These are phyloP conservation scores for Stemphylium beticola DNA, from an alignment of 2,329 filamentous ascomycete species.

Conservation along the genomic window DNA sequence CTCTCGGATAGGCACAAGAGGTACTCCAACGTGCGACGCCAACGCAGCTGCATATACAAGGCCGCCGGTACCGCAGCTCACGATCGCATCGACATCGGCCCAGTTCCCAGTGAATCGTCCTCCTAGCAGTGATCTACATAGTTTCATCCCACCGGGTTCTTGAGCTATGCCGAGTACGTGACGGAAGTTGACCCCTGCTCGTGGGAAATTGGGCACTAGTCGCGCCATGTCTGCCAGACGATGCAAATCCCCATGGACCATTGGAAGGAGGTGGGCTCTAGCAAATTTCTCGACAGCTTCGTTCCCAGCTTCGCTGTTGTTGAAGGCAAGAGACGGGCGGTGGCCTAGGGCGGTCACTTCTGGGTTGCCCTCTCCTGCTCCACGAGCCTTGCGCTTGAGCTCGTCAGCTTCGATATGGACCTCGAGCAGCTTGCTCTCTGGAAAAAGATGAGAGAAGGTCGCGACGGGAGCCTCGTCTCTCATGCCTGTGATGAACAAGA, in stretches of 20 bases:
- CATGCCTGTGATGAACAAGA: conserved; percentile 68
- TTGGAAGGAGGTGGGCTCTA: conserved; percentile 51
- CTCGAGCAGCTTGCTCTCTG: conserved; percentile 61
- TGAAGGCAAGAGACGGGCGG: conserved; percentile 55
- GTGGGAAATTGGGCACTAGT: conserved; percentile 58
- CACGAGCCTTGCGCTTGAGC: neutral
- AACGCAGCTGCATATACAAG: conserved; percentile 63
- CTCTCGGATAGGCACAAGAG: conserved; percentile 60
- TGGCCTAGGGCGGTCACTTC: conserved; percentile 13
- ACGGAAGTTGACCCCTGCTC: conserved; percentile 59
- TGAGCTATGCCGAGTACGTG: conserved; percentile 65
- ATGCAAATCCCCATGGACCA: conserved; percentile 56
- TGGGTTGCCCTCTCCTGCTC: conserved; percentile 20
- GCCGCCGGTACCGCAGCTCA: conserved; percentile 64
- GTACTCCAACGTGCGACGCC: conserved; percentile 50
- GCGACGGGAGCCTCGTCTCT: conserved; percentile 65
- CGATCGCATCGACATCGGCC: conserved; percentile 55
- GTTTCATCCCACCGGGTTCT: conserved; percentile 56
- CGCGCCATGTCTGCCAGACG: conserved; percentile 60
- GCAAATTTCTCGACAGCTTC: conserved; percentile 53
- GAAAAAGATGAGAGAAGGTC: conserved; percentile 61
- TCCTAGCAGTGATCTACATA: conserved; percentile 61
- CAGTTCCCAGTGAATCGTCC: conserved; percentile 56
- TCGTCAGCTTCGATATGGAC: conserved; percentile 54
- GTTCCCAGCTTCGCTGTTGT: conserved; percentile 57